A percentile compares a stretch with the other conserved stretches of the same genome.
These are phyloP conservation scores for Phytophthora sp. DNA, from an alignment of 352 stramenopile genomes.

Conservation along the genomic window DNA sequence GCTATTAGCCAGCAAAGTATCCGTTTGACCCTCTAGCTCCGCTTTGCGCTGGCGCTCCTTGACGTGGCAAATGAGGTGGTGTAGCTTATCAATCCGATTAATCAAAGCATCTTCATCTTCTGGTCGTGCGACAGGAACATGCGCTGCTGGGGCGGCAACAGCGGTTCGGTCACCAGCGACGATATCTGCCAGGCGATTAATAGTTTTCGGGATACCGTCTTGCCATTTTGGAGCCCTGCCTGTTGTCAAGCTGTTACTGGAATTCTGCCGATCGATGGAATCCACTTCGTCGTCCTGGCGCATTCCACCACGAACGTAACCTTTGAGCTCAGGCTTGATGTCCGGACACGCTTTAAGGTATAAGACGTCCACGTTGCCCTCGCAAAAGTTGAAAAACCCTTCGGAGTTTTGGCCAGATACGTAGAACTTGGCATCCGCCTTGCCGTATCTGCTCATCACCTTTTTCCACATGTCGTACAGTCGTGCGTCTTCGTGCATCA, in stretches of 20 bases:
- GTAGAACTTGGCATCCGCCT: neutral
- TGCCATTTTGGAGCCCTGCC: neutral
- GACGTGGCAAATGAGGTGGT: neutral
- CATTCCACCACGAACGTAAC: neutral
- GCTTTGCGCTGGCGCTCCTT: neutral
- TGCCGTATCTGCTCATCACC: neutral
- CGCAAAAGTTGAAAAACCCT: neutral
- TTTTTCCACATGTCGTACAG: slow-evolving; percentile 2
- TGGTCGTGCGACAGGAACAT: too few relatives aligned
- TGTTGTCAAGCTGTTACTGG: neutral
- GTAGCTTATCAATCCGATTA: neutral
- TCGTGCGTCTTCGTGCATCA: neutral
- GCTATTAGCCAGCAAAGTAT: neutral
- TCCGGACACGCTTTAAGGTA: neutral
- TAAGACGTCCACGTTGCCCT: neutral
- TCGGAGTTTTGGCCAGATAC: neutral
- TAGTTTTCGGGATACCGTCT: neutral
- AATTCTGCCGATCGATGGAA: neutral
- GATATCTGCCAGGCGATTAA: neutral
- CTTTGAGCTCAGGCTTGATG: neutral
- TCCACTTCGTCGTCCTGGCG: neutral
- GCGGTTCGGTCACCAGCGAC: neutral
- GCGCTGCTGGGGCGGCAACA: too few relatives aligned
- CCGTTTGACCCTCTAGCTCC: neutral
- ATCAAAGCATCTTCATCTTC: neutral